These are phyloP conservation scores for Fusarium bactridioides DNA, from an alignment of 2,329 filamentous ascomycete species.

Conservation along the genomic window DNA sequence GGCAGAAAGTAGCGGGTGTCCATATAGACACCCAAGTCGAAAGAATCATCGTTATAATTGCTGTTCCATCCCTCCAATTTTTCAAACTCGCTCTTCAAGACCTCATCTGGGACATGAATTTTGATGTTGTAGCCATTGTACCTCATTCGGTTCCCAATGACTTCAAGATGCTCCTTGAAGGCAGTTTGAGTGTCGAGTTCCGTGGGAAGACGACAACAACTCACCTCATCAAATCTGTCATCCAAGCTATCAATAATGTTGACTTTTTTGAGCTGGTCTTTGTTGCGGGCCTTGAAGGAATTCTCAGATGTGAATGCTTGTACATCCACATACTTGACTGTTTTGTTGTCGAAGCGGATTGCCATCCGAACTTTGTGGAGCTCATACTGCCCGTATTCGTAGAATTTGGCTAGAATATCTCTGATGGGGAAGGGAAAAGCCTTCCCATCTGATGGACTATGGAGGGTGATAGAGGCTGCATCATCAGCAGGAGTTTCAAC, in stretches of 20 bases:
- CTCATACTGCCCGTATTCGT: background rate
- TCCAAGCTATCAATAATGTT: background rate
- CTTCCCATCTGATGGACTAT: background rate
- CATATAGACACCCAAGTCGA: background rate
- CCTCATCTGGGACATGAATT: background rate
- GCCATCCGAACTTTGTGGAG: background rate
- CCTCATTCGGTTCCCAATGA: background rate
- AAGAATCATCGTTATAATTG: fast-evolving
- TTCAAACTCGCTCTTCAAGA: fast-evolving
- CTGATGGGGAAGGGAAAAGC: background rate
- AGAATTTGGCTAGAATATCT: background rate
- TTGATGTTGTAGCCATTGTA: background rate
- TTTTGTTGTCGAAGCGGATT: background rate
- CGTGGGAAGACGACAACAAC: fast-evolving
- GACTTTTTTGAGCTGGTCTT: background rate
- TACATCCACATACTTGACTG: background rate
- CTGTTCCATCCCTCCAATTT: fast-evolving
- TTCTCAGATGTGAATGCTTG: background rate
- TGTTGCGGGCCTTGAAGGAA: background rate
- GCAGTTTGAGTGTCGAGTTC: background rate
- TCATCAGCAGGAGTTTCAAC: background rate
- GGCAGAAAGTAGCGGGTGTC: fast-evolving
- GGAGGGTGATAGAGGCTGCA: background rate
- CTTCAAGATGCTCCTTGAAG: background rate
- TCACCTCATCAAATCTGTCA: fast-evolving